phyloP scores from a whole-genome alignment of 257 asterid species.

The Jasminum sambac region DNA sequence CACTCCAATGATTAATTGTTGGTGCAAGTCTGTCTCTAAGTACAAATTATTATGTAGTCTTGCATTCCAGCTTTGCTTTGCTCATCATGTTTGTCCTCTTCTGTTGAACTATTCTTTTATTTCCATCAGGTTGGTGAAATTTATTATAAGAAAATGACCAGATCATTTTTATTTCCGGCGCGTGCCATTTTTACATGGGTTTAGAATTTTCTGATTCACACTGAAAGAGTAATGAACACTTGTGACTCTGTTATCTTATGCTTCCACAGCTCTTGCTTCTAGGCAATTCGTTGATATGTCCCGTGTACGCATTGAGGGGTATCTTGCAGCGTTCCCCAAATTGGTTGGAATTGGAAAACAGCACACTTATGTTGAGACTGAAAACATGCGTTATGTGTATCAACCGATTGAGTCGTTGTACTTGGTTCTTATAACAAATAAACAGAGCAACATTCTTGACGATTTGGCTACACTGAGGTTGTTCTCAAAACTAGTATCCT shows the following conservation, averaged over 20 bases:
- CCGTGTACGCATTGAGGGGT: conserved; percentile 89
- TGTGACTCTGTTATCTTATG: conserved; percentile 28
- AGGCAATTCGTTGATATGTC: conserved; percentile 97
- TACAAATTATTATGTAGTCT: background rate
- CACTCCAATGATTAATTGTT: background rate
- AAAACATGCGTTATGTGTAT: conserved; percentile 88
- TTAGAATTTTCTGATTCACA: background rate
- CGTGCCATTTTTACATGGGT: background rate
- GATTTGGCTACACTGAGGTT: conserved; percentile 87
- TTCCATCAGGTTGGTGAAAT: background rate
- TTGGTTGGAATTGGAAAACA: conserved; percentile 90
- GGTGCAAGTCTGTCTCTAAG: background rate
- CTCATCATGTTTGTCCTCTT: background rate
- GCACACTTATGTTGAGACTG: conserved; percentile 89
- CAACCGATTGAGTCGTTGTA: conserved; percentile 85
- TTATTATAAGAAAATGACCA: background rate
- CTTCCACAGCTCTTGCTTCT: conserved; percentile 73
- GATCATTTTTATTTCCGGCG: background rate
- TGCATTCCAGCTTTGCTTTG: background rate
- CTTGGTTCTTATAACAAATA: conserved; percentile 87
- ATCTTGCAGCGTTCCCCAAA: conserved; percentile 93
- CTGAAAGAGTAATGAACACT: conserved; percentile 12
- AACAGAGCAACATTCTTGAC: conserved; percentile 94
- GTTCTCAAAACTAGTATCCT: conserved; percentile 90
- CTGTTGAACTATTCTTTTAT: background rate